Conservation (phyloP, 2,329 filamentous ascomycete species). For the Colletotrichum sansevieriae region DNA sequence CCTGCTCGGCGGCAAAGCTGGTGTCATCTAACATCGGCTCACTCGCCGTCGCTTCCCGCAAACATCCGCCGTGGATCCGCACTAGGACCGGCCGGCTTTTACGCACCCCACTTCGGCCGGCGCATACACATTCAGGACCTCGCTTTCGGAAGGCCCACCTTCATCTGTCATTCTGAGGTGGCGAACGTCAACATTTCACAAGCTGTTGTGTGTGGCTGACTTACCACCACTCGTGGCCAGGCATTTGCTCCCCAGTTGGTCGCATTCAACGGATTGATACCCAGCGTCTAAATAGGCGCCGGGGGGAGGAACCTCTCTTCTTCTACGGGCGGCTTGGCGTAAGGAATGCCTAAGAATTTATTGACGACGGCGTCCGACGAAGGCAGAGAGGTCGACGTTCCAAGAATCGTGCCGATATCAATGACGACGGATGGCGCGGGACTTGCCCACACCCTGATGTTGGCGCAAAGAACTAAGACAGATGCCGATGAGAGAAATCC, state of each 20-base stretch:
- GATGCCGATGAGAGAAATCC: too few species aligned
- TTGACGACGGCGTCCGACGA: conserved; percentile 40
- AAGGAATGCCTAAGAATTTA: conserved; percentile 50
- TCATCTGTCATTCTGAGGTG: background rate
- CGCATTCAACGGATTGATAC: conserved; percentile 6
- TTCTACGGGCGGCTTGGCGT: conserved; percentile 45
- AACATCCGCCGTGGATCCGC: conserved; percentile 42
- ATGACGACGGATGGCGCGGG: conserved; percentile 6
- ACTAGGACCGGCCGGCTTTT: conserved; percentile 30
- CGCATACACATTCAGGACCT: conserved; percentile 52
- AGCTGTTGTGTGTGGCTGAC: background rate
- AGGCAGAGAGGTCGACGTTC: conserved; percentile 7
- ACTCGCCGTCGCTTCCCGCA: conserved; percentile 26
- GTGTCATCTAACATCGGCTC: conserved; percentile 26
- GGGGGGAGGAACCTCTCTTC: conserved; percentile 19
- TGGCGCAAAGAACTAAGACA: too few species aligned
- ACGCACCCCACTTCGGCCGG: conserved; percentile 42
- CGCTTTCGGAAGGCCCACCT: conserved; percentile 43
- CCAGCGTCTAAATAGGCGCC: background rate
- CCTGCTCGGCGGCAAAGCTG: conserved; percentile 26
- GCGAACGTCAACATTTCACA: background rate
- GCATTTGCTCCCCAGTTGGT: conserved; percentile 19
- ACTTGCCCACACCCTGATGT: too few species aligned
- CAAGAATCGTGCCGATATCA: conserved; percentile 6
- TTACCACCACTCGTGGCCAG: background rate